A percentile compares a stretch with the other conserved stretches of the same genome.
Evolutionary conservation across 441 rosid genomes (phyloP).

Genomic region (Gossypium davidsonii): DNA sequence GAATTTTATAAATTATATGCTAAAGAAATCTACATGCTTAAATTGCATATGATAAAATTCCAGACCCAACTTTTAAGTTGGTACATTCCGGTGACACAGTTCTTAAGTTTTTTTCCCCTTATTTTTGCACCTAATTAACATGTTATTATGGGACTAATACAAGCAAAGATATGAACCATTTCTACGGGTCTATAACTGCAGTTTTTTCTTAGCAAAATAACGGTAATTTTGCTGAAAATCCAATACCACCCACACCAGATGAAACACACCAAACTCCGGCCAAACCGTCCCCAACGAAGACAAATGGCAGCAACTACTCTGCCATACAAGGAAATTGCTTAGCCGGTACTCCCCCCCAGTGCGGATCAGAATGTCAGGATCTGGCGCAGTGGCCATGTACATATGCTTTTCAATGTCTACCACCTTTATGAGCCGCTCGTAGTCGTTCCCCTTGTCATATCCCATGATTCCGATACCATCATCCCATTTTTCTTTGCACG

Average conservation of each 20-base stretch:
- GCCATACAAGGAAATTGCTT: conserved; percentile 34
- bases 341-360: conserved; percentile 25
- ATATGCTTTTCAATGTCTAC: conserved; percentile 16
- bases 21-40: too few relatives aligned
- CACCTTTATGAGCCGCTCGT: background rate
- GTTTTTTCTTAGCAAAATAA: conserved; percentile 27
- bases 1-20: too few relatives aligned
- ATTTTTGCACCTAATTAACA: background rate
- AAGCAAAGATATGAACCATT: background rate
- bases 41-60: too few relatives aligned
- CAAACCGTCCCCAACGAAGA: conserved; percentile 23
- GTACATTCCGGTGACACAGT: too few relatives aligned
- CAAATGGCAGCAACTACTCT: conserved; percentile 16
- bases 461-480: background rate
- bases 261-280: conserved; percentile 28
- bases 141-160: background rate
- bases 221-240: conserved; percentile 20
- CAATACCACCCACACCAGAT: conserved; percentile 22
- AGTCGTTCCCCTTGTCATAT: background rate
- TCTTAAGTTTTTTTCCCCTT: too few relatives aligned
- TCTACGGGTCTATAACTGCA: background rate
- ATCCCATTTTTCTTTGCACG: conserved; percentile 15
- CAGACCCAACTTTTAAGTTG: too few relatives aligned
- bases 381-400: conserved; percentile 31
- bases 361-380: conserved; percentile 27